Conservation (phyloP, 306 rosid genomes). For the Lathyrus sativus region DNA sequence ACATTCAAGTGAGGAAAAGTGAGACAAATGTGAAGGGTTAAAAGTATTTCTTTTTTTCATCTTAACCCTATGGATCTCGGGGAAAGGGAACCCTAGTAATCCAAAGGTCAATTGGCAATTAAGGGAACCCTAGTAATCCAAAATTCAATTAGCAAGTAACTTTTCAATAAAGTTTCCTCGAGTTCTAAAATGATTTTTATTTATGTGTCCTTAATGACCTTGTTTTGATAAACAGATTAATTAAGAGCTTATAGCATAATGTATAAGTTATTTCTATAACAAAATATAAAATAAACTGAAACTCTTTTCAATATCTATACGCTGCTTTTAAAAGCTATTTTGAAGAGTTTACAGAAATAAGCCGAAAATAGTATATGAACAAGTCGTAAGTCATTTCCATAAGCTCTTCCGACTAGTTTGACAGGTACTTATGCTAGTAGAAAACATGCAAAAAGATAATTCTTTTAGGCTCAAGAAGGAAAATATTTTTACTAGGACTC, state of each 20-base stretch:
- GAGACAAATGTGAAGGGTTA: background rate
- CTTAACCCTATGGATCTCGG: no score
- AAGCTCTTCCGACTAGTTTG: background rate
- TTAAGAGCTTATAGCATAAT: background rate
- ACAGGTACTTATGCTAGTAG: background rate
- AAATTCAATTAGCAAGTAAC: no score
- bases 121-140: no score
- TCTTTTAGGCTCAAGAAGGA: background rate
- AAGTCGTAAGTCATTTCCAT: background rate
- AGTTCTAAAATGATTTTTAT: no score
- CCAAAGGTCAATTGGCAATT: no score
- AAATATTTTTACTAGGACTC: background rate
- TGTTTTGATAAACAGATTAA: no score
- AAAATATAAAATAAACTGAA: background rate
- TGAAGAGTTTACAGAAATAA: background rate
- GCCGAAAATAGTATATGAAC: background rate
- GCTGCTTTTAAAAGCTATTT: background rate
- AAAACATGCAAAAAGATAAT: background rate
- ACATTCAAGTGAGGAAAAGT: slow-evolving; percentile 1
- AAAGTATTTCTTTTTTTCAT: no score
- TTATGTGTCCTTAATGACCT: no score
- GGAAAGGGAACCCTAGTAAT: no score
- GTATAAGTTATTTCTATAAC: background rate
- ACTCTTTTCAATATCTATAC: background rate
- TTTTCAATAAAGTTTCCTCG: no score